A percentile compares a stretch with the other conserved stretches of the same genome.
Conservation (phyloP, 106 monocot species). For the Gastrodia elata region DNA sequence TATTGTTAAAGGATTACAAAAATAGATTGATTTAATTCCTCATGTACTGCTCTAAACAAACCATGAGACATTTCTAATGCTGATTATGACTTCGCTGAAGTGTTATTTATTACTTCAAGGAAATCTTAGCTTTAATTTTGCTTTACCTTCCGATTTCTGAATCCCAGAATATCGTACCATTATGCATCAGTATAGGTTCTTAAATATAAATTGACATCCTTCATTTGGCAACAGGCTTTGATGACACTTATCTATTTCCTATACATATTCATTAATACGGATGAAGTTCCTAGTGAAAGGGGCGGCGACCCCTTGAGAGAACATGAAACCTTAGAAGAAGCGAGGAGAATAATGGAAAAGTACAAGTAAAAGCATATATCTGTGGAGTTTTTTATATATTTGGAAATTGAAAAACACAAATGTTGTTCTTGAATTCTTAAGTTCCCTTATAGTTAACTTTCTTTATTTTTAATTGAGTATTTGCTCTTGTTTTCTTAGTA, state of each 20-base stretch:
- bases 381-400: neutral
- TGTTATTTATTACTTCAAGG: neutral
- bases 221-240: constrained; percentile 50
- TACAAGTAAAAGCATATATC: constrained; percentile 54
- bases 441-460: neutral
- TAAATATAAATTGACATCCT: neutral
- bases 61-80: neutral
- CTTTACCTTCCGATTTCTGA: neutral
- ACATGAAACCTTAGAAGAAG: constrained; percentile 79
- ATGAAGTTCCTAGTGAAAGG: constrained; percentile 31
- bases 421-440: neutral
- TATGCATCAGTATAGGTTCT: neutral
- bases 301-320: constrained; percentile 30
- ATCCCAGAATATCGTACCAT: neutral
- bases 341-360: constrained; percentile 91
- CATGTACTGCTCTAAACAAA: too few species aligned
- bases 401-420: neutral
- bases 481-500: too few species aligned
- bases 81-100: neutral
- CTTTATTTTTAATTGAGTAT: neutral
- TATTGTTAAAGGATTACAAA: too few species aligned
- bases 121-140: neutral
- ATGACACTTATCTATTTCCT: constrained; percentile 74
- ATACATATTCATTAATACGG: constrained; percentile 60
- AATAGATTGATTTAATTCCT: too few species aligned